Conservation (phyloP, 179 eudicot species). For the Beta lomatogona region DNA sequence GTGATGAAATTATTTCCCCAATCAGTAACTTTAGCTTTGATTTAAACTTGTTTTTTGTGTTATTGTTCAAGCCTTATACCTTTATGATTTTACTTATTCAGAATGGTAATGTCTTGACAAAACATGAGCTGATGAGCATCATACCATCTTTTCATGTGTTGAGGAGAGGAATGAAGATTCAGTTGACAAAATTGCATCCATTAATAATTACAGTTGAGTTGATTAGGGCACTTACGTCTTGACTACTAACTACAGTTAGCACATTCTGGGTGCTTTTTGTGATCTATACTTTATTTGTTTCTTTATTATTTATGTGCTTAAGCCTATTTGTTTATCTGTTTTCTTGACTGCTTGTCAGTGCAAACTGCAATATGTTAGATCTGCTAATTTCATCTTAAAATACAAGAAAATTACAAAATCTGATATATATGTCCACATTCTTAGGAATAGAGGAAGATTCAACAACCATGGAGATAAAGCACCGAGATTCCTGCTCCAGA, state of each 20-base stretch:
- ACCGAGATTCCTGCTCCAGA: conserved; percentile 26
- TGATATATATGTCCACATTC: neutral
- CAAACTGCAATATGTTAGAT: neutral
- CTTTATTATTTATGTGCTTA: neutral
- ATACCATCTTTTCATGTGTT: too few species aligned
- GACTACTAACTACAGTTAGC: neutral
- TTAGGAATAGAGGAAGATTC: conserved; percentile 23
- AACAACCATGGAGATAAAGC: conserved; percentile 33
- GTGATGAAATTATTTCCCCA: too few species aligned
- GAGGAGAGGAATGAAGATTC: too few species aligned
- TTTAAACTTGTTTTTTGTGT: too few species aligned
- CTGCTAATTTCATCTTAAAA: neutral
- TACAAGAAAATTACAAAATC: neutral
- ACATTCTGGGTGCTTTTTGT: conserved; percentile 8
- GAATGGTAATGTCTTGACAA: too few species aligned
- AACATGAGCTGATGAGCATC: too few species aligned
- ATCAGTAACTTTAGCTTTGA: too few species aligned
- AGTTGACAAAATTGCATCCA: too few species aligned
- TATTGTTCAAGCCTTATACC: too few species aligned
- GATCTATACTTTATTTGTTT: neutral
- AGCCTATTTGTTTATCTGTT: neutral
- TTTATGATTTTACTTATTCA: too few species aligned
- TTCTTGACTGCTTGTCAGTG: neutral
- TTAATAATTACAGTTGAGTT: neutral
- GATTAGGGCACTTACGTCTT: neutral